These are phyloP conservation scores for Kwoniella sp. DNA, from an alignment of 768 basidiomycete species.

Conservation along the genomic window DNA sequence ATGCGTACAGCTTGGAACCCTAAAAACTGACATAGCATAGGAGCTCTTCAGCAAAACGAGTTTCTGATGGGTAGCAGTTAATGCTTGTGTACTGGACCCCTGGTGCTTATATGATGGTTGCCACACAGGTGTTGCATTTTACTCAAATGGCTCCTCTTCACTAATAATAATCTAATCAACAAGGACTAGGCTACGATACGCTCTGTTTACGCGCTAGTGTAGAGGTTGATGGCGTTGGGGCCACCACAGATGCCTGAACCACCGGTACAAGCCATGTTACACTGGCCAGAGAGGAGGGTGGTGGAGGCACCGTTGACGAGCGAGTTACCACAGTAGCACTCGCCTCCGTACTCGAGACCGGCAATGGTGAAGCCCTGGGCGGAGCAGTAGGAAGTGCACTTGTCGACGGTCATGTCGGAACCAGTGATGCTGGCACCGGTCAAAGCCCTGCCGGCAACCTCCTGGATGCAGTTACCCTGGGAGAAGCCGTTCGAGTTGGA, in stretches of 20 bases:
- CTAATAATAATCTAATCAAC: not conserved
- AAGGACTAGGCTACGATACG: not conserved
- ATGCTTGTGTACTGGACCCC: too few species aligned
- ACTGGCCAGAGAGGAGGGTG: constrained; percentile 26
- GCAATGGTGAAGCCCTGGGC: constrained; percentile 35
- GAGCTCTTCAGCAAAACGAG: too few species aligned
- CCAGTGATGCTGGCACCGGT: constrained; percentile 32
- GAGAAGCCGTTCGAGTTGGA: constrained; percentile 25
- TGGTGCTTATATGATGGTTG: too few species aligned
- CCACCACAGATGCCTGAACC: constrained; percentile 20
- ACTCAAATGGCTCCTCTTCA: not conserved
- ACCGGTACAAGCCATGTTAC: constrained; percentile 45
- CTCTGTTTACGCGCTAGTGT: not conserved
- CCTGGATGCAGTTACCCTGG: constrained; percentile 34
- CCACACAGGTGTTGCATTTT: not conserved
- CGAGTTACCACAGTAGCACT: constrained; percentile 46
- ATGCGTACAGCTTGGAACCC: too few species aligned
- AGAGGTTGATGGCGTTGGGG: constrained; percentile 25
- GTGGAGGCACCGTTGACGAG: constrained; percentile 34
- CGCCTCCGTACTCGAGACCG: constrained; percentile 40
- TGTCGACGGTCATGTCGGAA: constrained; percentile 35
- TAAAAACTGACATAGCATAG: too few species aligned
- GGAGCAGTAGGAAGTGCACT: constrained; percentile 38
- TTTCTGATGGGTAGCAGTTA: too few species aligned
- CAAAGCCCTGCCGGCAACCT: constrained; percentile 46